These are phyloP conservation scores for Eimeria maxima DNA, from an alignment of 169 alveolate genomes.

Conservation along the genomic window DNA sequence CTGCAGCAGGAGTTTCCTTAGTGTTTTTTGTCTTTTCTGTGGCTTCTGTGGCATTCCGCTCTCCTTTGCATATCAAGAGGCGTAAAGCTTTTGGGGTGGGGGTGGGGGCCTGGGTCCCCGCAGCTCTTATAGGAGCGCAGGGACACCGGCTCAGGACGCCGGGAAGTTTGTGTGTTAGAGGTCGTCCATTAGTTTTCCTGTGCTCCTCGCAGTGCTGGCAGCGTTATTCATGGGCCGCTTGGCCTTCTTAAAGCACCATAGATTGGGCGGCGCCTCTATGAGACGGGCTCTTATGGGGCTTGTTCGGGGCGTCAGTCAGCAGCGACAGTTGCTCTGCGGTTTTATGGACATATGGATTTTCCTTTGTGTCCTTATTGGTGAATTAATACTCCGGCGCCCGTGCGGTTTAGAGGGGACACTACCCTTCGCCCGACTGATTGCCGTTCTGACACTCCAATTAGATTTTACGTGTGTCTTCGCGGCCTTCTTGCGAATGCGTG, in stretches of 20 bases:
- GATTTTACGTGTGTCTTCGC: neutral
- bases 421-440: neutral
- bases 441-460: neutral
- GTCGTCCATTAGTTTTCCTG: constrained; percentile 19
- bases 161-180: constrained; percentile 4
- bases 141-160: constrained; percentile 22
- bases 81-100: neutral
- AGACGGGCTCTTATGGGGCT: neutral
- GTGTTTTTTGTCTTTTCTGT: neutral
- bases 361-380: neutral
- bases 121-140: neutral
- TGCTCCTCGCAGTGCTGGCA: constrained; percentile 39
- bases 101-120: neutral
- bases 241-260: neutral
- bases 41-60: neutral
- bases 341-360: neutral
- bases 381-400: neutral
- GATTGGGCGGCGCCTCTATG: constrained; percentile 9
- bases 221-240: neutral
- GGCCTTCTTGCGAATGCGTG: neutral
- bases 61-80: neutral
- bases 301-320: constrained; percentile 21
- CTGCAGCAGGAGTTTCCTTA: constrained; percentile 20
- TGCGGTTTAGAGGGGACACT: neutral
- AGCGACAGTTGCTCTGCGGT: constrained; percentile 7